phyloP scores from a whole-genome alignment of 805 yeast genomes.

The Teunomyces kruisii region DNA sequence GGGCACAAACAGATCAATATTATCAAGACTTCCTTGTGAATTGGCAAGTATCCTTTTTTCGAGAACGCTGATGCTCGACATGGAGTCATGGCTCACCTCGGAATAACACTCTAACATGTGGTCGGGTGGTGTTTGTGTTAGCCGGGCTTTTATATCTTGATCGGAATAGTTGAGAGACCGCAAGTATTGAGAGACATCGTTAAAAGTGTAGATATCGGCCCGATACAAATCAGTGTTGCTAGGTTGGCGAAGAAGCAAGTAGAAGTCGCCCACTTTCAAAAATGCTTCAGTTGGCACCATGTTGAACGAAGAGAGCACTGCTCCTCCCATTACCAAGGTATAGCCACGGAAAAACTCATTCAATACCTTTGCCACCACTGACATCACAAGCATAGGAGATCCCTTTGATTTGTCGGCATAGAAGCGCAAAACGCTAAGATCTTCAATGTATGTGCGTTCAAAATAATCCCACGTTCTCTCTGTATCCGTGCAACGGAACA shows the following conservation, averaged over 20 bases:
- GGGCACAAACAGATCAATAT: not conserved
- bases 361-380: constrained; percentile 6
- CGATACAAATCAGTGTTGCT: not conserved
- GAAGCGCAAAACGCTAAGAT: constrained; percentile 9
- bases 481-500: not conserved
- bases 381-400: constrained; percentile 6
- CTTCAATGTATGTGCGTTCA: constrained; percentile 7
- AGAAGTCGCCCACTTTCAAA: not conserved
- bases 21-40: not conserved
- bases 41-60: not conserved
- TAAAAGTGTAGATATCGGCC: not conserved
- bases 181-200: not conserved
- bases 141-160: not conserved
- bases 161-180: not conserved
- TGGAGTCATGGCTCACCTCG: not conserved
- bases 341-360: constrained; percentile 1
- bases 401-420: constrained; percentile 10
- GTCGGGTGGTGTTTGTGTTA: not conserved
- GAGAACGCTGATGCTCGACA: not conserved
- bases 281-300: constrained; percentile 1
- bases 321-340: not conserved
- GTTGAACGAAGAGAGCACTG: not conserved
- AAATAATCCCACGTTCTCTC: not conserved
- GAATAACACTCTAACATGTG: not conserved
- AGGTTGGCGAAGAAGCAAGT: not conserved